Base-by-base conservation (phyloP, 2,329 filamentous ascomycete genomes). In the Ascochyta rabiei region DNA sequence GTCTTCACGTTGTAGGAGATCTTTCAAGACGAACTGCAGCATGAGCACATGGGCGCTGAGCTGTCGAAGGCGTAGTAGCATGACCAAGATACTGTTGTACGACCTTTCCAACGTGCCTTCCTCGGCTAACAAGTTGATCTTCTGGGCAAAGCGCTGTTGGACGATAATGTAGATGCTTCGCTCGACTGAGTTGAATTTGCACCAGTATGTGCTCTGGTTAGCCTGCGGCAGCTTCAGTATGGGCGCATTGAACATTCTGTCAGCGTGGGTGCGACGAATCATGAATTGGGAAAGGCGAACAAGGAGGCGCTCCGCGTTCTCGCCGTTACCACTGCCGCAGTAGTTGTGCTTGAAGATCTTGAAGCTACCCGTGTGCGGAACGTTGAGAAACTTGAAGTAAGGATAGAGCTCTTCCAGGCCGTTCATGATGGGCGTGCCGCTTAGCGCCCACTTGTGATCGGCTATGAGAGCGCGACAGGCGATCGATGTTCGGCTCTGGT, bases 211-310 rank as follows among this genome's bases (percentile, higher is more conserved):
- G 2, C 63, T 66, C 46, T 82, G 75, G 7, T 71, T 71, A 0
- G 84, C 79, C 13, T 71, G 68, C 0, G 84, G 85, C 0, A 87
- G 74, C 8, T 78, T 80, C 15, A 87, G 66, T 1, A 88, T 80
- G 0, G 82, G 81, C 0, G 77, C 72, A 1, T 79, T 76, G 56
- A 87, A 82, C 15, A 87, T 74, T 9, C 60, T 50, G 34, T 84
- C 82, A 1, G 71, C 69, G 66, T 86, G 83, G 0, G 83, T 86
- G 6, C 83, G 77, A 5, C 84, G 76, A 15, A 84, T 76, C 79
- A 86, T 83, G 48, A 83, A 79, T 53, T 72, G 76, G 1, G 68
- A 63, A 0, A 81, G 66, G 5, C 76, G 73, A 1, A 71, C 67
- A 2, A 73, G 60, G 0, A 81, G 67, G 3, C 74, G 71, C 33